These are phyloP conservation scores for Plasmopara halstedii DNA, from an alignment of 352 stramenopile genomes.

Conservation along the genomic window DNA sequence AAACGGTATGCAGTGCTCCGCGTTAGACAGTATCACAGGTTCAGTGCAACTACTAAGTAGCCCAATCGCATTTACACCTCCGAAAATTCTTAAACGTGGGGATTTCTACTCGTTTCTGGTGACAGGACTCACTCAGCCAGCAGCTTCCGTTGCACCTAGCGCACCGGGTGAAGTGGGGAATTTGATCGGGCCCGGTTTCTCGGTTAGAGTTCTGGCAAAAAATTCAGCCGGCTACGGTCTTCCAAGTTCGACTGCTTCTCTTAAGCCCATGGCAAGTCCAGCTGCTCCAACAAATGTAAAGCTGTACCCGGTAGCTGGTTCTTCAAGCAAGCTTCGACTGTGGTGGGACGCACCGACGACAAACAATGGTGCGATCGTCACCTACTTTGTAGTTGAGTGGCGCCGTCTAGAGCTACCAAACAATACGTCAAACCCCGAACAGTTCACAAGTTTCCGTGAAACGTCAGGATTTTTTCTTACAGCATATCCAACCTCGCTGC, in stretches of 20 bases:
- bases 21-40: conserved; percentile 33
- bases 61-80: conserved; percentile 30
- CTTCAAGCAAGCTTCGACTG: conserved; percentile 60
- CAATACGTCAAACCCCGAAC: conserved; percentile 1
- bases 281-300: conserved; percentile 59
- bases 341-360: conserved; percentile 82
- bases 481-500: conserved; percentile 36
- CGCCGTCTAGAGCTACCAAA: conserved; percentile 19
- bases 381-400: conserved; percentile 88
- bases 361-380: conserved; percentile 77
- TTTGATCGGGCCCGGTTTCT: conserved; percentile 38
- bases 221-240: conserved; percentile 59
- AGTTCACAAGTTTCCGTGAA: conserved; percentile 31
- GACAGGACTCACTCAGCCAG: conserved; percentile 31
- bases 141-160: conserved; percentile 22
- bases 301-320: conserved; percentile 69
- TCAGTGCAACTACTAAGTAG: conserved; percentile 22
- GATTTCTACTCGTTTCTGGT: conserved; percentile 58
- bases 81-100: conserved; percentile 30
- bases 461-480: conserved; percentile 36
- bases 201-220: conserved; percentile 53
- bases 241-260: conserved; percentile 32
- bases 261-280: conserved; percentile 89
- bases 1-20: conserved; percentile 36
- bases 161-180: conserved; percentile 27